Conservation (phyloP, 192 early-diverging fungal species). For the Globomyces pollinis-pini region DNA sequence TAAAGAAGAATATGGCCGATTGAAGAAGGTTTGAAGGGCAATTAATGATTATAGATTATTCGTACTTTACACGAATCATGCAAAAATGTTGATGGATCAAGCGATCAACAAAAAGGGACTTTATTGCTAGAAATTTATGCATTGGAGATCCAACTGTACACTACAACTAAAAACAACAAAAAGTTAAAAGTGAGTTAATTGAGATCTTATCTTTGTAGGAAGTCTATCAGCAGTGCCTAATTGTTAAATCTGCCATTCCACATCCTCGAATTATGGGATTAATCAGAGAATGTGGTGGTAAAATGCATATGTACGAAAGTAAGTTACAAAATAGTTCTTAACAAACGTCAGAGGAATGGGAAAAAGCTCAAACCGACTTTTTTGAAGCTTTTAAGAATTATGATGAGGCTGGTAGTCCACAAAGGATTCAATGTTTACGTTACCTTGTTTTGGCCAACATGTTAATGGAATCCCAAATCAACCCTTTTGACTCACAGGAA, state of each 20-base stretch:
- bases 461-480: conserved; percentile 91
- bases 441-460: conserved; percentile 94
- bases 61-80: conserved; percentile 65
- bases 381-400: conserved; percentile 98
- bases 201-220: conserved; percentile 36
- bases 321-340: conserved; percentile 42
- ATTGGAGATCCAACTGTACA: conserved; percentile 95
- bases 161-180: conserved; percentile 75
- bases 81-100: conserved; percentile 71
- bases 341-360: conserved; percentile 92
- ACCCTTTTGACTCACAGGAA: conserved; percentile 95
- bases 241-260: conserved; percentile 88
- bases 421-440: conserved; percentile 89
- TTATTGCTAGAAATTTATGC: conserved; percentile 89
- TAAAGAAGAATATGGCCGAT: conserved; percentile 63
- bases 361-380: conserved; percentile 84
- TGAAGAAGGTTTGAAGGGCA: conserved; percentile 68
- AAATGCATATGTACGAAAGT: conserved; percentile 97
- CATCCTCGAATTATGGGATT: conserved; percentile 93
- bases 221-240: conserved; percentile 79
- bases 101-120: conserved; percentile 88
- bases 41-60: conserved; percentile 49
- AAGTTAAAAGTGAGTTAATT: conserved; percentile 82
- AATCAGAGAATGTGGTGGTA: conserved; percentile 94
- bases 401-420: conserved; percentile 90